Evolutionary conservation across 2,329 filamentous ascomycete species (phyloP).

Genomic region (Talaromyces pinophilus): DNA sequence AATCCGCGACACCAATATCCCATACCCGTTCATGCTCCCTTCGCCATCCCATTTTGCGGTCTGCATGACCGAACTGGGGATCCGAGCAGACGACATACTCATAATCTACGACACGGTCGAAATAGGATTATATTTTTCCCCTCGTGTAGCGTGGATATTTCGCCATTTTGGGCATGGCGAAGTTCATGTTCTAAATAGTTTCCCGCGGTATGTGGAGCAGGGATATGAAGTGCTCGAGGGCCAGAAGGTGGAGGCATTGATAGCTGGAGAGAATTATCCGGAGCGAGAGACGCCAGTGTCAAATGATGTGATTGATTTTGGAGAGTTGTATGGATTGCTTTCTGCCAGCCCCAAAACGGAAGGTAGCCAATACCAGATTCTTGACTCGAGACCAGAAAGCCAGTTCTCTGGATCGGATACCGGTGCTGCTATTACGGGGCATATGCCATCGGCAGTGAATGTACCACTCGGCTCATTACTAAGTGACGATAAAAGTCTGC

Average conservation of each 20-base stretch:
- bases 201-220: conserved; percentile 29
- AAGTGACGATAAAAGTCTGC: conserved; percentile 22
- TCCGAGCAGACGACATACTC: conserved; percentile 30
- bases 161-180: conserved; percentile 31
- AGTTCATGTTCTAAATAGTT: conserved; percentile 36
- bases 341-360: background rate
- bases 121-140: conserved; percentile 33
- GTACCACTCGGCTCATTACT: conserved; percentile 30
- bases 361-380: conserved; percentile 24
- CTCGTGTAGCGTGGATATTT: conserved; percentile 34
- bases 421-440: conserved; percentile 27
- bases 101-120: conserved; percentile 35
- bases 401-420: conserved; percentile 29
- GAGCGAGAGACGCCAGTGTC: background rate
- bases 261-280: background rate
- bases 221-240: conserved; percentile 27
- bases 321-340: conserved; percentile 1
- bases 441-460: conserved; percentile 33
- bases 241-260: background rate
- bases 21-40: conserved; percentile 35
- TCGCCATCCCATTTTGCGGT: conserved; percentile 28
- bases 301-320: background rate
- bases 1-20: conserved; percentile 27
- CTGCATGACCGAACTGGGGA: conserved; percentile 27
- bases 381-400: conserved; percentile 28